Evolutionary conservation across 768 basidiomycete species (phyloP).

Genomic region (Macrolepiota fuliginosa): DNA sequence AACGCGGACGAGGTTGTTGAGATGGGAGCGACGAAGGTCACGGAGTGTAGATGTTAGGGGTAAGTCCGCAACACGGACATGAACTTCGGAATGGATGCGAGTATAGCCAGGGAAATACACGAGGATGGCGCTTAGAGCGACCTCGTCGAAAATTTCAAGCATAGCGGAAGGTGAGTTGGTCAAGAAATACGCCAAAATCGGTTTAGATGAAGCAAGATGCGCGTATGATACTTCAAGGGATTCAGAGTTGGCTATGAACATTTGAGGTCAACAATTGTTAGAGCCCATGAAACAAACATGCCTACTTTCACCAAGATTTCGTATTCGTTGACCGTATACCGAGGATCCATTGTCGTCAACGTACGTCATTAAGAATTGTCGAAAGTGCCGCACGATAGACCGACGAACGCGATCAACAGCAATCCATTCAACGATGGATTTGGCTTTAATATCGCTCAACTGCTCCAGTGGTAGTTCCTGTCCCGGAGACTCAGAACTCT

Average conservation of each 20-base stretch:
- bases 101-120: conserved; percentile 96
- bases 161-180: conserved; percentile 93
- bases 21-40: conserved; percentile 86
- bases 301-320: conserved; percentile 90
- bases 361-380: conserved; percentile 93
- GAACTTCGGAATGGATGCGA: conserved; percentile 96
- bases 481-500: background rate
- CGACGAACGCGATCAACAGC: conserved; percentile 87
- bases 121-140: conserved; percentile 90
- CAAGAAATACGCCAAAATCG: conserved; percentile 96
- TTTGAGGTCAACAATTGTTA: conserved; percentile 6
- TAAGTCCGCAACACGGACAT: conserved; percentile 94
- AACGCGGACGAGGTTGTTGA: conserved; percentile 95
- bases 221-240: conserved; percentile 96
- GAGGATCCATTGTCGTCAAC: conserved; percentile 89
- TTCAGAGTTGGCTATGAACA: conserved; percentile 81
- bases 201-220: conserved; percentile 90
- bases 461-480: conserved; percentile 96
- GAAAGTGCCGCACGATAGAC: conserved; percentile 90
- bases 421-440: conserved; percentile 98
- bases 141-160: conserved; percentile 93
- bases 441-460: conserved; percentile 95
- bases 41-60: conserved; percentile 88
- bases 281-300: conserved; percentile 19
- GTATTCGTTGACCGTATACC: conserved; percentile 93